Evolutionary conservation across 163 green algal genomes (phyloP).

Genomic region (Dunaliella salina): DNA sequence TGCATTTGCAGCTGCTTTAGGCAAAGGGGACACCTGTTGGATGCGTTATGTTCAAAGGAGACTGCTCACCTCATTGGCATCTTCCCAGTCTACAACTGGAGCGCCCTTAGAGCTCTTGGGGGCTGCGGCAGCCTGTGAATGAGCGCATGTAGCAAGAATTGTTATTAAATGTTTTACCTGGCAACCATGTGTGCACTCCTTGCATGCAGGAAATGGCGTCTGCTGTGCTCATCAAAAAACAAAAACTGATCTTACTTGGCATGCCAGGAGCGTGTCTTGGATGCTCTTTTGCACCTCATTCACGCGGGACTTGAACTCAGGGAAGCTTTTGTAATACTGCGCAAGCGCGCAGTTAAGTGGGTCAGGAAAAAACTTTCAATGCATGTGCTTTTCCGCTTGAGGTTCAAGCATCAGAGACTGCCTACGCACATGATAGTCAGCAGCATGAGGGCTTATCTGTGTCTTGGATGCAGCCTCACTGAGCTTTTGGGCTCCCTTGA

Average conservation of each 20-base stretch:
- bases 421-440: not conserved
- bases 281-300: not conserved
- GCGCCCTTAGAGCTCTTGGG: not conserved
- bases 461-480: no score
- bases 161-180: no score
- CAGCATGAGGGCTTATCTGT: no score
- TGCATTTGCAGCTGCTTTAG: no score
- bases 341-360: no score
- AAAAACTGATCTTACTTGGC: not conserved
- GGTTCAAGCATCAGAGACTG: not conserved
- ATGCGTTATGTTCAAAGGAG: not conserved
- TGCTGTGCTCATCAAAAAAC: no score
- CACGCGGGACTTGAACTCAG: not conserved
- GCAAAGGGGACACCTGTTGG: not conserved
- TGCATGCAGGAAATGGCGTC: no score
- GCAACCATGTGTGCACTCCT: no score
- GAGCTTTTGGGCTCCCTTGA: no score
- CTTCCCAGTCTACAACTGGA: not conserved
- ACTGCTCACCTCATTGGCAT: not conserved
- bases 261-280: not conserved
- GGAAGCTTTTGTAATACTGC: conserved; percentile 12
- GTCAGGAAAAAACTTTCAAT: no score
- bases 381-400: no score
- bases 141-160: no score
- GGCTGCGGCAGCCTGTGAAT: not conserved